These are phyloP conservation scores for Fusarium sp. DNA, from an alignment of 2,329 filamentous ascomycete species.

Conservation along the genomic window DNA sequence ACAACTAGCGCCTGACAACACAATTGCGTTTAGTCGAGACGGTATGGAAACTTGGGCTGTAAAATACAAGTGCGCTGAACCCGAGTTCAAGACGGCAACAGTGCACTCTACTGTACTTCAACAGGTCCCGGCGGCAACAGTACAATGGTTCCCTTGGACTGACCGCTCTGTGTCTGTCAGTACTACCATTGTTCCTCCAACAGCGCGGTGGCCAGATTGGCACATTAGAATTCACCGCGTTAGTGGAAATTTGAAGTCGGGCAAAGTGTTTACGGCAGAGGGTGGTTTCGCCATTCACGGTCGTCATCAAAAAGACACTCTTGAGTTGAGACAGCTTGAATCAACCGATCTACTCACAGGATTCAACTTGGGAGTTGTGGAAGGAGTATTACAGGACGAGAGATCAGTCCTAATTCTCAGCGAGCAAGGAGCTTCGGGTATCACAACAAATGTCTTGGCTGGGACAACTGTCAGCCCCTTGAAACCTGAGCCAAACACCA, in stretches of 20 bases:
- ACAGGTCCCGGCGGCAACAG: not conserved
- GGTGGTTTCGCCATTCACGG: not conserved
- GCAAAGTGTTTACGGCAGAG: not conserved
- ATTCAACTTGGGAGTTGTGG: not conserved
- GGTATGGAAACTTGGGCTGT: not conserved
- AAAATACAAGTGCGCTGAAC: not conserved
- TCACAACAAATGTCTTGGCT: not conserved
- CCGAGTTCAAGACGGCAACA: not conserved
- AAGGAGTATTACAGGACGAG: not conserved
- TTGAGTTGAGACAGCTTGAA: not conserved
- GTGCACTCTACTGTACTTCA: not conserved
- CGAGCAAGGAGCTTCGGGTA: not conserved
- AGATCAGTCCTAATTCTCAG: not conserved
- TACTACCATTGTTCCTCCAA: not conserved
- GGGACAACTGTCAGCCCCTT: not conserved
- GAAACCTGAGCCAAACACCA: constrained; percentile 31
- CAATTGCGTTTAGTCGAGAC: constrained; percentile 16
- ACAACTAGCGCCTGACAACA: constrained; percentile 44
- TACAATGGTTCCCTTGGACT: not conserved
- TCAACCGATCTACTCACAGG: not conserved
- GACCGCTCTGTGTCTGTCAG: not conserved
- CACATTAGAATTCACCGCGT: not conserved
- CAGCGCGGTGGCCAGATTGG: not conserved
- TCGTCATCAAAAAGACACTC: not conserved
- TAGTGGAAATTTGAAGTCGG: not conserved